phyloP scores from a whole-genome alignment of 1,284 basidiomycete species.

The Tilletia indica region DNA sequence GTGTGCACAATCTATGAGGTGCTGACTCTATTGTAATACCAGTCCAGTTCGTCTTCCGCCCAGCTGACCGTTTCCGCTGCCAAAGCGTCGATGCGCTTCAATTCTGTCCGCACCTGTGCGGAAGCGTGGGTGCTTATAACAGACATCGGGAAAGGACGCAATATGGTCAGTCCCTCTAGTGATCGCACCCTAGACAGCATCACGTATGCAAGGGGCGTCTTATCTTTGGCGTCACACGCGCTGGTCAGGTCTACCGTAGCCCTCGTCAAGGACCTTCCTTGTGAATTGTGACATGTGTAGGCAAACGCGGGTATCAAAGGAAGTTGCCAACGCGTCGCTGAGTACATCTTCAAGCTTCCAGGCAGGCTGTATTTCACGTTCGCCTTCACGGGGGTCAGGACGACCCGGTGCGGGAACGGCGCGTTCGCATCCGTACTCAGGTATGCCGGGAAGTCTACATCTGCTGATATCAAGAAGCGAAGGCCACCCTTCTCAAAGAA shows the following conservation, averaged over 20 bases:
- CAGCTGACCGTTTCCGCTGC: neutral
- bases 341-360: neutral
- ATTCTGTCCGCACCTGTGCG: neutral
- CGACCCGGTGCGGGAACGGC: neutral
- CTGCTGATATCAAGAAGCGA: neutral
- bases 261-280: neutral
- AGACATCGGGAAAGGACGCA: neutral
- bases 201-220: neutral
- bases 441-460: neutral
- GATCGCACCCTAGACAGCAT: neutral
- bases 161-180: neutral
- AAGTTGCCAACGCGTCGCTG: neutral
- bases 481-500: neutral
- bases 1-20: no score
- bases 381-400: neutral
- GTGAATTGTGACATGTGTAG: constrained; percentile 3
- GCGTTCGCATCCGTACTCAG: neutral
- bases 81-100: neutral
- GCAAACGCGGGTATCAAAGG: neutral
- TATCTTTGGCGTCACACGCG: neutral
- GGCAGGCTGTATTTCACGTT: neutral
- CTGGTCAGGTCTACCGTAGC: constrained; percentile 1
- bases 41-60: neutral
- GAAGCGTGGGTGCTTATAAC: neutral
- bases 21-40: neutral